Conservation (phyloP, 2,329 filamentous ascomycete genomes). For the Verticillium nonalfalfae region DNA sequence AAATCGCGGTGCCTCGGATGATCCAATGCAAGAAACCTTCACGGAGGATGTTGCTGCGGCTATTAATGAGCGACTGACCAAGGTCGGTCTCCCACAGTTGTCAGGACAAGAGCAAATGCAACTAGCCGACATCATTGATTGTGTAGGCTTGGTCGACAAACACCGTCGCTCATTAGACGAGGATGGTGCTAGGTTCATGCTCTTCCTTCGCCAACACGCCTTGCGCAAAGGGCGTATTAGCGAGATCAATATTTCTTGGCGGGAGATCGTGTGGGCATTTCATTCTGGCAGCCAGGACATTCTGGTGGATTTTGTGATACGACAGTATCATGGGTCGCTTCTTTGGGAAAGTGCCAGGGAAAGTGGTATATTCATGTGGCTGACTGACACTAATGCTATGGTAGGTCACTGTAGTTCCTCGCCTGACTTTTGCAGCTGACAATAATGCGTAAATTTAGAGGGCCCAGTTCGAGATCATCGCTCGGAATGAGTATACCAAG, state of each 20-base stretch:
- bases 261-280: conserved; percentile 81
- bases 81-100: conserved; percentile 69
- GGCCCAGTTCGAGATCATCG: conserved; percentile 81
- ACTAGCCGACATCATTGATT: conserved; percentile 78
- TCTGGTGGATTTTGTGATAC: conserved; percentile 72
- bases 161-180: conserved; percentile 86
- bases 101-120: conserved; percentile 84
- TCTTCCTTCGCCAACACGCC: conserved; percentile 80
- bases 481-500: conserved; percentile 87
- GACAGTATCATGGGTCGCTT: conserved; percentile 73
- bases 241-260: conserved; percentile 63
- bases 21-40: conserved; percentile 44
- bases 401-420: conserved; percentile 41
- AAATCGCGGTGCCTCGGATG: conserved; percentile 19
- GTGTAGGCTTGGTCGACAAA: conserved; percentile 75
- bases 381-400: conserved; percentile 69
- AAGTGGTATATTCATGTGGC: conserved; percentile 92
- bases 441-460: conserved; percentile 36
- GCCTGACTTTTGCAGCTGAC: conserved; percentile 16
- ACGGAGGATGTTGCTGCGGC: conserved; percentile 63
- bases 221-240: conserved; percentile 60
- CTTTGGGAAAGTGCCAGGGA: conserved; percentile 81
- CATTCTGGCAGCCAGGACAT: conserved; percentile 87
- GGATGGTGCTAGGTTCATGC: conserved; percentile 79
- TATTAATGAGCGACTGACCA: conserved; percentile 72